Base-by-base conservation (phyloP, 768 basidiomycete genomes). In the Tricholoma sp. region DNA sequence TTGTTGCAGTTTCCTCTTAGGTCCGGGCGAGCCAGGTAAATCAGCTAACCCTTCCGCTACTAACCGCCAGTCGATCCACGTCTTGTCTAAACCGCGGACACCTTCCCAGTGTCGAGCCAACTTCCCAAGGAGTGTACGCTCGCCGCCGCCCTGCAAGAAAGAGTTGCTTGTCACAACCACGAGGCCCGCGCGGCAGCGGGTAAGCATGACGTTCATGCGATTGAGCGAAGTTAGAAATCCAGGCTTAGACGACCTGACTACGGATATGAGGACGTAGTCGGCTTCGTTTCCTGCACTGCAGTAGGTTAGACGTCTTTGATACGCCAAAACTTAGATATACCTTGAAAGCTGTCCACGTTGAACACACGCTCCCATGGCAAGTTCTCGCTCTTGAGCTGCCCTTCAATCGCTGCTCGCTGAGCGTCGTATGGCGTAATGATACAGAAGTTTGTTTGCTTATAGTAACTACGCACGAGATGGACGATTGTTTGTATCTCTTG, bases 291-390 rank as follows among this genome's bases (percentile, higher is more conserved):
- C 82, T 81, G 57, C 50, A 51, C 1, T 6, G 43, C 14, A 49
- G 58, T 37, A 14, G 52, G 31, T 59, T 31, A 11, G 50, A 29
- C 31, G 27, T 11, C 1, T 43, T 47, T 10, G 12, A 5, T 22
- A 5, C 22, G 2, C 21, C 22, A 35, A 51, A 29, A 12, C 1
- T 57, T 45, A 7, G 19, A 79, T 16, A 31, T 18, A 50, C 80
- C 81, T 72, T 81, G 81, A 61, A 81, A 83, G 58, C 78, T 80
- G 61, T 83, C 81, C 11, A 83, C 74, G 57, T 81, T 83, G 69
- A 74, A 83, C 0, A 81, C 79, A 0, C 59, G 32, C 37, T 79
- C 73, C 72, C 72, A 77, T 4, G 73, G 74, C 24, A 76, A 65
- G 7, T 69, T 58, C 39, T 64, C 70, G 0, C 39, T 58, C 49